These are phyloP conservation scores for Helotiales sp. DNA, from an alignment of 2,329 filamentous ascomycete species.

Conservation along the genomic window DNA sequence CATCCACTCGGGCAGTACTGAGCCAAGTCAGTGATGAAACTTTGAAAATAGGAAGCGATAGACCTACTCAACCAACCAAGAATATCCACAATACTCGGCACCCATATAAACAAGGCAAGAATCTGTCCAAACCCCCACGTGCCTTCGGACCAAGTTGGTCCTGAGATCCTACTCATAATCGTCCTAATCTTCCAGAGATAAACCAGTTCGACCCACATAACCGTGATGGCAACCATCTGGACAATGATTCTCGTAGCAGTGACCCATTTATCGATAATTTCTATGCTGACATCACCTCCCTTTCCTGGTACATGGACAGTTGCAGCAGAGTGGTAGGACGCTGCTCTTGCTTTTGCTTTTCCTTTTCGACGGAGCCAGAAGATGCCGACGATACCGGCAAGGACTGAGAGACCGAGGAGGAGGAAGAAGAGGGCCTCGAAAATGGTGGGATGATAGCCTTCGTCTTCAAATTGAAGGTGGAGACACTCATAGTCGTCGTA, in stretches of 20 bases:
- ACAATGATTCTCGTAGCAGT: constrained; percentile 6
- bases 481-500: constrained; percentile 13
- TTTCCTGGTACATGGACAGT: not conserved
- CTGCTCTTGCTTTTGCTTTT: not conserved
- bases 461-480: constrained; percentile 5
- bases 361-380: constrained; percentile 2
- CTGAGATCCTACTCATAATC: constrained; percentile 12
- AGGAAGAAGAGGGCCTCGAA: constrained; percentile 16
- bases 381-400: constrained; percentile 8
- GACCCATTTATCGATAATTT: constrained; percentile 3
- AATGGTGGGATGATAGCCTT: constrained; percentile 11
- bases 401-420: constrained; percentile 7
- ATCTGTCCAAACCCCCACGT: constrained; percentile 16
- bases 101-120: constrained; percentile 14
- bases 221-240: constrained; percentile 8
- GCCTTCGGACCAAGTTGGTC: constrained; percentile 10
- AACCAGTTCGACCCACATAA: constrained; percentile 17
- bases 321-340: not conserved
- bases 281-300: not conserved
- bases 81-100: constrained; percentile 12
- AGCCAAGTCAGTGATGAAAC: not conserved
- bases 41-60: not conserved
- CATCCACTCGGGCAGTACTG: constrained; percentile 6
- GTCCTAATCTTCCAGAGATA: constrained; percentile 14
- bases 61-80: constrained; percentile 5